Base-by-base conservation (phyloP, 1,139 yeast genomes). In the Hansenula lynferdii region DNA sequence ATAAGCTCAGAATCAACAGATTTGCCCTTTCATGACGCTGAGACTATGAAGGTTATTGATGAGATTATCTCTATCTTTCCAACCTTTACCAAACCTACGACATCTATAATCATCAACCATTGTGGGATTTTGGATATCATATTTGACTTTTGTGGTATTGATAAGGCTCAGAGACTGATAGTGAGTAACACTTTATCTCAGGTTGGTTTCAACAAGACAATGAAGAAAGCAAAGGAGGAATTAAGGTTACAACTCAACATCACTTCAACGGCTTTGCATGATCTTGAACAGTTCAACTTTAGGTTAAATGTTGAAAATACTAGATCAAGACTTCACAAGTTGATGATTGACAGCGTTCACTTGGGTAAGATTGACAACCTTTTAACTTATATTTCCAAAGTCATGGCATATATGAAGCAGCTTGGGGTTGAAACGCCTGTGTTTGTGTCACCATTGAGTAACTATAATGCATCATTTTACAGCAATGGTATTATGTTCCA, bases 401-500 rank as follows among this genome's bases (percentile, higher is more conserved):
- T 89, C 1, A 58, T 79, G 8, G 61, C 63, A 5, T 72, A 75
- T 27, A 61, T 83, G 40, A 70, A 71, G 36, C 69, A 72, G 23
- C 65, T 90, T 40, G 87, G 85, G 0, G 75, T 87, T 20, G 67
- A 70, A 16, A 61, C 66, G 26, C 61, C 63, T 28, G 60, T 80
- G 18, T 69, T 68, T 27, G 54, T 81, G 22, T 70, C 80, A 0
- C 97, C 97, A 0, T 69, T 92, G 58, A 77, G 90, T 52, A 87
- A 86, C 51, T 86, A 86, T 59, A 87, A 87, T 51, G 75, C 82
- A 31, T 73, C 79, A 19, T 90, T 87, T 55, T 92, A 89, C 56
- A 66, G 70, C 26, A 80, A 80, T 19, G 95, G 95, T 0, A 64
- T 90, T 2, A 87, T 92, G 95, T 92, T 90, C 56, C 95, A 87